phyloP scores from a whole-genome alignment of 805 yeast genomes.

The Metschnikowia picachoensis region DNA sequence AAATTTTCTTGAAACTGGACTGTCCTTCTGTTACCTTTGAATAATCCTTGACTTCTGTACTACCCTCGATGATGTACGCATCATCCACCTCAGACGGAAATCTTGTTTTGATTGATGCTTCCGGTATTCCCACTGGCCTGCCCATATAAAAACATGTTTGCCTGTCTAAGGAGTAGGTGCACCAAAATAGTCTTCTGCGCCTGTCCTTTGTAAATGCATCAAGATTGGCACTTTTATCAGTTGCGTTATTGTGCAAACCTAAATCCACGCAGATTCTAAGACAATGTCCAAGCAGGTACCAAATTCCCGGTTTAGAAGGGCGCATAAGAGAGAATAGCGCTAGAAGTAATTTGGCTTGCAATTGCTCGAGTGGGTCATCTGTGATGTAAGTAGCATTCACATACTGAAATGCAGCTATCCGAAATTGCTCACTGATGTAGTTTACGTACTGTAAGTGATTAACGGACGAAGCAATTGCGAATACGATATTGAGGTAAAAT shows the following conservation, averaged over 20 bases:
- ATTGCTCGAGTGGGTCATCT: constrained; percentile 58
- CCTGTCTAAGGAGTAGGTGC: constrained; percentile 80
- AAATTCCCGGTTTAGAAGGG: constrained; percentile 87
- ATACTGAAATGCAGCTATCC: constrained; percentile 58
- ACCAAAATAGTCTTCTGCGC: constrained; percentile 69
- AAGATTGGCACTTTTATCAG: constrained; percentile 26
- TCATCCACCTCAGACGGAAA: constrained; percentile 79
- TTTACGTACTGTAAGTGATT: constrained; percentile 65
- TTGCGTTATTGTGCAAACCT: constrained; percentile 70
- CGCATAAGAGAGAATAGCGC: constrained; percentile 79
- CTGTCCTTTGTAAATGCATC: constrained; percentile 62
- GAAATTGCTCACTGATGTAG: constrained; percentile 65
- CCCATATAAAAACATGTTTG: constrained; percentile 85
- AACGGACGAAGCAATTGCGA: constrained; percentile 77
- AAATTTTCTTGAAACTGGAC: constrained; percentile 66
- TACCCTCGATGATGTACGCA: constrained; percentile 45
- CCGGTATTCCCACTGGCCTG: constrained; percentile 86
- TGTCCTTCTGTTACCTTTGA: constrained; percentile 21
- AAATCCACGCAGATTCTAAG: constrained; percentile 76
- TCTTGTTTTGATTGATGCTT: constrained; percentile 65
- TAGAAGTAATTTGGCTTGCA: constrained; percentile 67
- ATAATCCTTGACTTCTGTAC: constrained; percentile 30
- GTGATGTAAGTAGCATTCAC: constrained; percentile 59
- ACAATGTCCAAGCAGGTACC: constrained; percentile 85
- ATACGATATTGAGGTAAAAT: constrained; percentile 69